Conservation (phyloP, 352 stramenopile genomes). For the Plasmopara halstedii region DNA sequence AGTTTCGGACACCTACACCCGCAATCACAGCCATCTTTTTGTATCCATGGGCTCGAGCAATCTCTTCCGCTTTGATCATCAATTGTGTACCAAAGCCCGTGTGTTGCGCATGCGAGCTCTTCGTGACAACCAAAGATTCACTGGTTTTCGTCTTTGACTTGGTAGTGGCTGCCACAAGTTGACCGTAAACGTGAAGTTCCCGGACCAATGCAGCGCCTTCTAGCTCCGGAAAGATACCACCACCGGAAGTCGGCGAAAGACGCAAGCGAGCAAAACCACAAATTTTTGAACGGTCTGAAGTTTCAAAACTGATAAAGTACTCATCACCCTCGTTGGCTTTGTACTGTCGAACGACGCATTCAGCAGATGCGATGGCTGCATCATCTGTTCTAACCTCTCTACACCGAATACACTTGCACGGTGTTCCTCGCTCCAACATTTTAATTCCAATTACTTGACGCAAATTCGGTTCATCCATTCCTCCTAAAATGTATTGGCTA, state of each 20-base stretch:
- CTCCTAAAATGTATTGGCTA: conserved; percentile 90
- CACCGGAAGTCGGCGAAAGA: conserved; percentile 57
- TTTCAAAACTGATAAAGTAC: conserved; percentile 92
- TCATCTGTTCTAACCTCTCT: conserved; percentile 88
- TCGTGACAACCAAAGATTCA: conserved; percentile 9
- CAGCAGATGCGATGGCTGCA: conserved; percentile 54
- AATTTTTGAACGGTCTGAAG: conserved; percentile 82
- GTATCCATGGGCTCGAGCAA: conserved; percentile 58
- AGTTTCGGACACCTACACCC: conserved; percentile 87
- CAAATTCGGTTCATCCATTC: conserved; percentile 89
- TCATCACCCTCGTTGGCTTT: conserved; percentile 80
- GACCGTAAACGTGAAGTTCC: conserved; percentile 88
- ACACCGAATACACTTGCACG: conserved; percentile 87
- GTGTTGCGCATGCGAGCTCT: conserved; percentile 71
- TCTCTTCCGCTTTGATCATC: conserved; percentile 78
- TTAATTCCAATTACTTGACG: conserved; percentile 82
- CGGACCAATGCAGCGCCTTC: conserved; percentile 78
- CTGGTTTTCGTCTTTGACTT: conserved; percentile 31
- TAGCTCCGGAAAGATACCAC: conserved; percentile 65
- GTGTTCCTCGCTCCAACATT: conserved; percentile 66
- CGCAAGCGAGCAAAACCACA: conserved; percentile 87
- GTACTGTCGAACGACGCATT: conserved; percentile 77
- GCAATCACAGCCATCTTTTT: conserved; percentile 85
- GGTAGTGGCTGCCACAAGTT: conserved; percentile 55
- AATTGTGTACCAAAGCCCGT: conserved; percentile 84